Percentiles rank a stretch among this genome's conserved stretches.
phyloP scores from a whole-genome alignment of 352 stramenopile species.

The Globisporangium radiosum region DNA sequence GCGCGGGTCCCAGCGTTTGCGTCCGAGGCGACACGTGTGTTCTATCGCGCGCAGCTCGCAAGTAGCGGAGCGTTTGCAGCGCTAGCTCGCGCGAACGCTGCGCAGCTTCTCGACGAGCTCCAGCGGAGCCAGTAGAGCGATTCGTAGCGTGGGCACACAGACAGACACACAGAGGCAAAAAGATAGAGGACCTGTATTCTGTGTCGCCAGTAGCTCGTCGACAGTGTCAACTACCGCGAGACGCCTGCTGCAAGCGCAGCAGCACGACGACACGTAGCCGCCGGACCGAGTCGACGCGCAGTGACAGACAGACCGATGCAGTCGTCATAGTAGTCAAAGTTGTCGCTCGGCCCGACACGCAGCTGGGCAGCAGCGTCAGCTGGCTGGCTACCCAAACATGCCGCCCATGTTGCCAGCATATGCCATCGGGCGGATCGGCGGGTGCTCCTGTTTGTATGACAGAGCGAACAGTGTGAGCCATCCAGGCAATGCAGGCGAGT shows the following conservation, averaged over 20 bases:
- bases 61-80: background rate
- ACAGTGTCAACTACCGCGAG: no score
- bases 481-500: background rate
- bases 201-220: background rate
- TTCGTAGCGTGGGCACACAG: background rate
- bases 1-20: conserved; percentile 29
- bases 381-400: conserved; percentile 67
- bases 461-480: background rate
- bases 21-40: conserved; percentile 20
- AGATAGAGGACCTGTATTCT: no score
- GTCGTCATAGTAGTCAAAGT: no score
- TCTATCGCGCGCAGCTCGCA: conserved; percentile 18
- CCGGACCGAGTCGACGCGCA: no score
- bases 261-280: background rate
- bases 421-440: conserved; percentile 84
- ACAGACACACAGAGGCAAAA: background rate
- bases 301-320: no score
- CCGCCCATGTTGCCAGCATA: conserved; percentile 88
- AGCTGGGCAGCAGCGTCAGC: no score
- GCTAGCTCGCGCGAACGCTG: background rate
- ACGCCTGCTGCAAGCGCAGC: background rate
- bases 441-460: conserved; percentile 53
- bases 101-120: conserved; percentile 9
- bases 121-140: conserved; percentile 2
- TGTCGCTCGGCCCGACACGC: no score